Evolutionary conservation across 2,329 filamentous ascomycete species (phyloP).

Genomic region (Stagonosporopsis cucurbitacearum): DNA sequence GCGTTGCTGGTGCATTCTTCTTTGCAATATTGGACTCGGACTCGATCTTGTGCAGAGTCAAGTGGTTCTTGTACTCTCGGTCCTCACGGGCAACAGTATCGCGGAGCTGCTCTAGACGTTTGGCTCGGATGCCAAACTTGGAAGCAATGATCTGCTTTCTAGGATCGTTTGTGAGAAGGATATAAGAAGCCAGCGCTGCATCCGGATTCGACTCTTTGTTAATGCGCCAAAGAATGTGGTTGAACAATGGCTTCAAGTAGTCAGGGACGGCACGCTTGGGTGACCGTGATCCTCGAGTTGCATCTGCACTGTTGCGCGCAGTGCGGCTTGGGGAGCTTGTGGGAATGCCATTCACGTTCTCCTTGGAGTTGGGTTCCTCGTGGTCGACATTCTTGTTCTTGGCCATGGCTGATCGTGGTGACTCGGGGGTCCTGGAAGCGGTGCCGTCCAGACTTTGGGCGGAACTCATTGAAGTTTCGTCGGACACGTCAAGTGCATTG

Average conservation of each 20-base stretch:
- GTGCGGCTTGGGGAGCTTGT: constrained; percentile 35
- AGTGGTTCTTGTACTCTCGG: constrained; percentile 53
- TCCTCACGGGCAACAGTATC: constrained; percentile 58
- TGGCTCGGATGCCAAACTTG: constrained; percentile 58
- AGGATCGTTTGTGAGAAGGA: constrained; percentile 59
- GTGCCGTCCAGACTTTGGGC: constrained; percentile 48
- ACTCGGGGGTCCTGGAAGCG: constrained; percentile 50
- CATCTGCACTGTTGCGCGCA: constrained; percentile 39
- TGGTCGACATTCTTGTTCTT: constrained; percentile 17
- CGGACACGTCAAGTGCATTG: constrained; percentile 45
- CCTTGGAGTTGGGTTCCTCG: constrained; percentile 34
- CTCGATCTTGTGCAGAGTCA: constrained; percentile 49
- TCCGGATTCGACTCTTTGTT: constrained; percentile 57
- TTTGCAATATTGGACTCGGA: constrained; percentile 32
- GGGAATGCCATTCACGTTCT: constrained; percentile 16
- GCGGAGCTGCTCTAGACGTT: constrained; percentile 58
- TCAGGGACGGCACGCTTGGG: constrained; percentile 46
- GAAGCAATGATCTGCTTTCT: constrained; percentile 55
- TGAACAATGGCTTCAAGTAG: constrained; percentile 56
- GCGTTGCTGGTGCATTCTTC: constrained; percentile 20
- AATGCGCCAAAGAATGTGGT: constrained; percentile 60
- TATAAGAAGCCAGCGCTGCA: constrained; percentile 57
- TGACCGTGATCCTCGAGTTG: constrained; percentile 31
- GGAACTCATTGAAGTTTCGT: constrained; percentile 53
- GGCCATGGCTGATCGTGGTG: constrained; percentile 48